A percentile compares a stretch with the other conserved stretches of the same genome.
These are phyloP conservation scores for Xylaria sp. DNA, from an alignment of 2,329 filamentous ascomycete genomes.

Conservation along the genomic window DNA sequence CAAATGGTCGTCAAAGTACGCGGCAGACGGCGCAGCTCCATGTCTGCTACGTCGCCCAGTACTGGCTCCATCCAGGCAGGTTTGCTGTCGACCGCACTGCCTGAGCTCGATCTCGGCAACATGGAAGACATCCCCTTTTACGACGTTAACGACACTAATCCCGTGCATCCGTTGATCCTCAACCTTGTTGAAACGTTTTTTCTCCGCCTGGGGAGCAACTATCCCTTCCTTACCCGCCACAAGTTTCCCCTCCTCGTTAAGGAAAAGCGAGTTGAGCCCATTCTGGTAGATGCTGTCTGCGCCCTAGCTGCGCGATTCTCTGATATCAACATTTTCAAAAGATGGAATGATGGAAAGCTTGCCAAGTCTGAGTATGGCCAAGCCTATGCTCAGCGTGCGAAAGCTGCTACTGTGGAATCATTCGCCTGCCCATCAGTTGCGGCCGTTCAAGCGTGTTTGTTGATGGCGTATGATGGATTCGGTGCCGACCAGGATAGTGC, in stretches of 20 bases:
- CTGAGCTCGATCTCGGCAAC: slow-evolving; percentile 57
- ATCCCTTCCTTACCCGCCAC: slow-evolving; percentile 80
- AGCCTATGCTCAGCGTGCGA: slow-evolving; percentile 83
- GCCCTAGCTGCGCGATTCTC: slow-evolving; percentile 85
- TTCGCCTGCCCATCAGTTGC: slow-evolving; percentile 85
- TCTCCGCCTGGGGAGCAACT: slow-evolving; percentile 83
- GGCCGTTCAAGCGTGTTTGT: slow-evolving; percentile 83
- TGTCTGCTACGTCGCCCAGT: slow-evolving; percentile 64
- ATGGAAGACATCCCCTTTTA: slow-evolving; percentile 76
- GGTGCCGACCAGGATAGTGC: slow-evolving; percentile 89
- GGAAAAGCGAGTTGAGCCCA: slow-evolving; percentile 84
- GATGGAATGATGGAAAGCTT: slow-evolving; percentile 60
- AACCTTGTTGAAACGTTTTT: slow-evolving; percentile 86
- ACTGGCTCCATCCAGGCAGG: slow-evolving; percentile 51
- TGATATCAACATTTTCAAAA: slow-evolving; percentile 64
- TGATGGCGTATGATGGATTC: slow-evolving; percentile 90
- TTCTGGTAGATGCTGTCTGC: slow-evolving; percentile 88
- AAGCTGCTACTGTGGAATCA: slow-evolving; percentile 82
- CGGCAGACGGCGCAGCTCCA: slow-evolving; percentile 71
- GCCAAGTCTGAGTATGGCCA: slow-evolving; percentile 76
- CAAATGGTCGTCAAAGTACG: slow-evolving; percentile 87
- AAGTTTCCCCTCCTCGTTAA: slow-evolving; percentile 80
- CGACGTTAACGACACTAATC: slow-evolving; percentile 75
- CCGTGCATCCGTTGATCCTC: slow-evolving; percentile 79
- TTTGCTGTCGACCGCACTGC: slow-evolving; percentile 56